Percentiles rank a stretch among this genome's conserved stretches.
phyloP scores from a whole-genome alignment of 208 protist species.

The Trichomonas vaginalis region DNA sequence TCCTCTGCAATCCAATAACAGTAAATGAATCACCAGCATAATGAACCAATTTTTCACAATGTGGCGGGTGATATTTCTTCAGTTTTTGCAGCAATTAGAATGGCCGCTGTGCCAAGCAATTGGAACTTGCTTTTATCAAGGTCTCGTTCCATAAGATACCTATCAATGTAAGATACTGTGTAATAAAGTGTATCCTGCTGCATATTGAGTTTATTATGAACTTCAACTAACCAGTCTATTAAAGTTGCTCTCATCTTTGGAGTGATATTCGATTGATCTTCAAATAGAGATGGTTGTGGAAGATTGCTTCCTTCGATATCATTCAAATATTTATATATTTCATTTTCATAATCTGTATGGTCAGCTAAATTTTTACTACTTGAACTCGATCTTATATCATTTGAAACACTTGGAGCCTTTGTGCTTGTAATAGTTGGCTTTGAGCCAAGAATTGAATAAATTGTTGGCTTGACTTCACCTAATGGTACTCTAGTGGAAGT shows the following conservation, averaged over 20 bases:
- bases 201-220: constrained; percentile 63
- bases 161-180: constrained; percentile 81
- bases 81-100: constrained; percentile 85
- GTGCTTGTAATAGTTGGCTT: neutral
- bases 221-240: constrained; percentile 93
- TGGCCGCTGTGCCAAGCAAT: constrained; percentile 73
- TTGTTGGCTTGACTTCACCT: neutral
- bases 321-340: neutral
- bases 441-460: neutral
- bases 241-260: constrained; percentile 86
- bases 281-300: constrained; percentile 41
- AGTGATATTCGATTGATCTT: constrained; percentile 63
- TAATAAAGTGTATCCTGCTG: constrained; percentile 82
- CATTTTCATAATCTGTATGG: neutral
- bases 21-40: constrained; percentile 61
- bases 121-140: constrained; percentile 63
- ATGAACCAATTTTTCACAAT: constrained; percentile 60
- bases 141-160: constrained; percentile 51
- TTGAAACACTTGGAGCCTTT: neutral
- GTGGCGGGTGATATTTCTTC: constrained; percentile 79
- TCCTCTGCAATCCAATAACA: neutral
- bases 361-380: no score
- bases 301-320: neutral
- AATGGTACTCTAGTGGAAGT: neutral
- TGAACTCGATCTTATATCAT: neutral